Evolutionary conservation across 176 grass and related monocot species (phyloP), one percentile per base, ranked within the genome.

Genomic region (Dactylis glomerata): DNA sequence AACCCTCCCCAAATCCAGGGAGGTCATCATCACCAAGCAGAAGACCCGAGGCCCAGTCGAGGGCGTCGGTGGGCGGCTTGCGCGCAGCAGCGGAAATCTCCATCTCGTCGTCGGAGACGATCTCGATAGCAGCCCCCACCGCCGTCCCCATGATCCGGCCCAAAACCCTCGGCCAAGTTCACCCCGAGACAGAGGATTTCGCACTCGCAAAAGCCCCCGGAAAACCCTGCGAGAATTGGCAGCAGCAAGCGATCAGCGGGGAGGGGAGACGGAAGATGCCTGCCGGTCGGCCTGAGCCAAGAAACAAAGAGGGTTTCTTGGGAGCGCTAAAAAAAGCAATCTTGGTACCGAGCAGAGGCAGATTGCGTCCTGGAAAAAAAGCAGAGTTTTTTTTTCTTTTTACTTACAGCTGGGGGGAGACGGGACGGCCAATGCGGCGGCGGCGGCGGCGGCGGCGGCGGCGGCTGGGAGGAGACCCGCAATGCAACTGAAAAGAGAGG

Each of bases 71-170:
- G 12, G 78, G 15, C 8, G 36, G 17, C 24, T 81, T 67, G 32
- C 10, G 23, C 23, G 5, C 70, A 6, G 11, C 45, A 5, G 15
- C 30, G 31, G 76, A 11, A 23, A 4, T 16, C 44, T 73, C 80
- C 45, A 61, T 73, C 66, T 86, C 87, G 33, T 97, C 92, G n/a
- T 94, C 91, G 3, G 92, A 97, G 77, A 87, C 80, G 77, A 95
- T 87, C 14, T 87, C 95, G 40, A 97, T 68, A 32, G 82, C 46
- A 64, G 23, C 86, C 27, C 46, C 50, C 75, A 44, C 84, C 38
- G 61, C 83, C n/a, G 85, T 66, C 71, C 76, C 91, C 95, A 92
- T 73, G 70, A 20, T 90, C 68, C n/a, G 54, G 40, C 26, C 10
- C 50, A 47, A 67, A 69, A 69, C 42, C 31, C 64, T 63, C 31